Percentiles rank a stretch among this genome's conserved stretches.
These are phyloP conservation scores for Ceratobasidium sp. DNA, from an alignment of 1,284 basidiomycete species.

Conservation along the genomic window DNA sequence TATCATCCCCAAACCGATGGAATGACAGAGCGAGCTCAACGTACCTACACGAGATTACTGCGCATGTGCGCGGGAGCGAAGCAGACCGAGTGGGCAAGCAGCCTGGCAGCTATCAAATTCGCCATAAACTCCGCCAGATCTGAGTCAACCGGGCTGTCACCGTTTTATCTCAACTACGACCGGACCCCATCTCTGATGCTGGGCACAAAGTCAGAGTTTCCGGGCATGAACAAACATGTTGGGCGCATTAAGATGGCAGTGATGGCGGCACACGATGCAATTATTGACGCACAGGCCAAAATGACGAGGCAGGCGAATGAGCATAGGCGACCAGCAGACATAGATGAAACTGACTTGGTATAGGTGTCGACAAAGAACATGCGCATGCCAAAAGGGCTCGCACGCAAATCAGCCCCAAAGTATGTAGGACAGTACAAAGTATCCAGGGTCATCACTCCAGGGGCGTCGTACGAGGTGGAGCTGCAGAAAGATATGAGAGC, in stretches of 20 bases:
- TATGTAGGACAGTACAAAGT: slow-evolving; percentile 58
- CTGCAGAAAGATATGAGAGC: slow-evolving; percentile 53
- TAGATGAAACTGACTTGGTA: slow-evolving; percentile 49
- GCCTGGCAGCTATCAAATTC: slow-evolving; percentile 53
- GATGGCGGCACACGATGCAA: slow-evolving; percentile 55
- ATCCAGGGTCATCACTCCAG: slow-evolving; percentile 50
- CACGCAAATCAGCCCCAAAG: slow-evolving; percentile 53
- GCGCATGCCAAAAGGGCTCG: slow-evolving; percentile 54
- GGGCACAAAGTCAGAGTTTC: slow-evolving; percentile 45
- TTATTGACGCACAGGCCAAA: slow-evolving; percentile 54
- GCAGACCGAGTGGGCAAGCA: slow-evolving; percentile 53
- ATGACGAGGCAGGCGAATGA: slow-evolving; percentile 55
- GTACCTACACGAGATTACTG: slow-evolving; percentile 50
- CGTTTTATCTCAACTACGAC: slow-evolving; percentile 60
- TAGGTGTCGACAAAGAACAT: slow-evolving; percentile 58
- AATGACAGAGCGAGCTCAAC: slow-evolving; percentile 46
- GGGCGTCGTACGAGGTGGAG: slow-evolving; percentile 55
- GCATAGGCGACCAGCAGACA: slow-evolving; percentile 20
- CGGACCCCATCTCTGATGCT: slow-evolving; percentile 53
- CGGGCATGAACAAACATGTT: slow-evolving; percentile 48
- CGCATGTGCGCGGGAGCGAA: slow-evolving; percentile 35
- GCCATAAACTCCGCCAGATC: slow-evolving; percentile 56
- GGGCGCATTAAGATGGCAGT: slow-evolving; percentile 35
- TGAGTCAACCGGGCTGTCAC: slow-evolving; percentile 58
- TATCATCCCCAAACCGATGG: slow-evolving; percentile 54